Evolutionary conservation across 257 asterid genomes (phyloP).

Genomic region (Nicotiana attenuata): DNA sequence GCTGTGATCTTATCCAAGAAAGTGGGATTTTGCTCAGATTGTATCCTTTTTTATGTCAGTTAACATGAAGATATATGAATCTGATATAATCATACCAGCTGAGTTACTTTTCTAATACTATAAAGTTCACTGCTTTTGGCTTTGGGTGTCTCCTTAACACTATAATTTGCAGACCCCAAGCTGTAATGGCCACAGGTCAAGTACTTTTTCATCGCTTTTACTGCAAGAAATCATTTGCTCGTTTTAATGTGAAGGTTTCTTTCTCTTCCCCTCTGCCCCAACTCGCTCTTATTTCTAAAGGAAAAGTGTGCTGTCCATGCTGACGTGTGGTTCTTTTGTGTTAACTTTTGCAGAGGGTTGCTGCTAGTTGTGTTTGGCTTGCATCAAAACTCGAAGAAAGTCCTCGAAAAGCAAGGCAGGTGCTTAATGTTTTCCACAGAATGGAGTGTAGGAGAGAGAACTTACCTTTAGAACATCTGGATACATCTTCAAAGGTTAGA

Average conservation of each 20-base stretch:
- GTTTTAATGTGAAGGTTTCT: constrained; percentile 84
- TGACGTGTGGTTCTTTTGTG: constrained; percentile 13
- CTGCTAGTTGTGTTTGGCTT: constrained; percentile 99
- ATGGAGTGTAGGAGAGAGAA: constrained; percentile 97
- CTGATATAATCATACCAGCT: background rate
- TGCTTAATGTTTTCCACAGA: constrained; percentile 82
- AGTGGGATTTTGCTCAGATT: constrained; percentile 83
- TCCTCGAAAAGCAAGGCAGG: constrained; percentile 86
- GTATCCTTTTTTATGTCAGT: constrained; percentile 49
- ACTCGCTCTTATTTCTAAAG: background rate
- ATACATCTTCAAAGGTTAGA: constrained; percentile 67
- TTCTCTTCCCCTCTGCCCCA: background rate
- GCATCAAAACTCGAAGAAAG: constrained; percentile 98
- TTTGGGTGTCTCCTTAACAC: constrained; percentile 41
- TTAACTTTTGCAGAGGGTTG: constrained; percentile 60
- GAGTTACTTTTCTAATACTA: background rate
- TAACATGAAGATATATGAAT: background rate
- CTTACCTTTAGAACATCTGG: constrained; percentile 75
- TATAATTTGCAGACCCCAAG: constrained; percentile 72
- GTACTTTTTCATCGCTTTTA: constrained; percentile 92
- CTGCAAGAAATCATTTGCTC: constrained; percentile 88
- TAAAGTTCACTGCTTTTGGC: background rate
- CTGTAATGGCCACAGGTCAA: constrained; percentile 97
- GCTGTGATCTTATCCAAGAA: constrained; percentile 95
- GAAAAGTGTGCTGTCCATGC: constrained; percentile 4